A percentile compares a stretch with the other conserved stretches of the same genome.
Conservation (phyloP, 805 yeast genomes). For the Grigorovia transvaalensis region DNA sequence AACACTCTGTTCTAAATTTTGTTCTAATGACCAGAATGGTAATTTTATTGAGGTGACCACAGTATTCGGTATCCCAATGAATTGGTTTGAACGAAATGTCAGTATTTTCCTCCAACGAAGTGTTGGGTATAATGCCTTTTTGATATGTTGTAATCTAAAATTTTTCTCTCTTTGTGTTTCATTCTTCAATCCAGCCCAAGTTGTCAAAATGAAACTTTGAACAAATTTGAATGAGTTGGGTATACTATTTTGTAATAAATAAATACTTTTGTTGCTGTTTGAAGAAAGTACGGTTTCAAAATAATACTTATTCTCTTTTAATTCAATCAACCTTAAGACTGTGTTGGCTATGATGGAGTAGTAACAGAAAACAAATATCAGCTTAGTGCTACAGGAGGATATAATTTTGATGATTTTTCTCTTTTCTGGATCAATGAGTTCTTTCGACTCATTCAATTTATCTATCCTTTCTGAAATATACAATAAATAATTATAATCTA, state of each 20-base stretch:
- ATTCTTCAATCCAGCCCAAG: no score
- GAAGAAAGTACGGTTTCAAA: constrained; percentile 11
- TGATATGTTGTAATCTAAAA: not conserved
- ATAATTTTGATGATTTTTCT: constrained; percentile 1
- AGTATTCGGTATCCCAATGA: constrained; percentile 5
- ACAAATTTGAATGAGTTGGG: not conserved
- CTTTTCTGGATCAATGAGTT: not conserved
- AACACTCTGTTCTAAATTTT: constrained; percentile 9
- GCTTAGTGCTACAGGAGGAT: constrained; percentile 10
- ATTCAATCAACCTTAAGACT: constrained; percentile 10
- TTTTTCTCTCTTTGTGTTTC: no score
- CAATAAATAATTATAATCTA: not conserved
- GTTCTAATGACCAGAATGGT: constrained; percentile 14
- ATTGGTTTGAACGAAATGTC: constrained; percentile 4
- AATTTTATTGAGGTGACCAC: constrained; percentile 1
- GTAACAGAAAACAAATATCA: constrained; percentile 10
- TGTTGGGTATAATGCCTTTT: not conserved
- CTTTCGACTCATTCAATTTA: not conserved
- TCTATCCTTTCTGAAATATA: not conserved
- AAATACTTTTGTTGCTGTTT: constrained; percentile 11
- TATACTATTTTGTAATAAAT: constrained; percentile 14
- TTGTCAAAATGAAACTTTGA: no score
- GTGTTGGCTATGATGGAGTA: constrained; percentile 13
- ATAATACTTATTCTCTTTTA: constrained; percentile 15
- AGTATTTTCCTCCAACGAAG: constrained; percentile 4